A percentile compares a stretch with the other conserved stretches of the same genome.
phyloP scores from a whole-genome alignment of 2,329 filamentous ascomycete genomes.

The Colletotrichum noveboracense region DNA sequence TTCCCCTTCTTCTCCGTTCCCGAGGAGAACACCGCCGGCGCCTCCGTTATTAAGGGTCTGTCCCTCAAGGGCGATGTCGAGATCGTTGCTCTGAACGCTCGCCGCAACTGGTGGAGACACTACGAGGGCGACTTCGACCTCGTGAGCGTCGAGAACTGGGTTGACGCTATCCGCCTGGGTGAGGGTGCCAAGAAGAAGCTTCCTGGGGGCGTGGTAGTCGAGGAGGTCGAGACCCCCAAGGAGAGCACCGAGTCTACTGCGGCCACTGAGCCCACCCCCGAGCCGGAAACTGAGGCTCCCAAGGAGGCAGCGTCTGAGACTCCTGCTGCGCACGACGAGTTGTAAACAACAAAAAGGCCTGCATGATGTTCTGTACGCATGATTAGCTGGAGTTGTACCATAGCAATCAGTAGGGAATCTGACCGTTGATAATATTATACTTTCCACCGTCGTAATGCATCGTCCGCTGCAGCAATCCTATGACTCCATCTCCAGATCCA shows the following conservation, averaged over 20 bases:
- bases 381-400: constrained; percentile 6
- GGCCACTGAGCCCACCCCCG: constrained; percentile 13
- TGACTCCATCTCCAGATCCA: constrained; percentile 58
- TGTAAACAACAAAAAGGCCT: constrained; percentile 36
- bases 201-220: constrained; percentile 63
- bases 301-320: constrained; percentile 41
- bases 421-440: not conserved
- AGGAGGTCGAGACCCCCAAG: constrained; percentile 20
- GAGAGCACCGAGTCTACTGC: constrained; percentile 10
- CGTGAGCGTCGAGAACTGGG: constrained; percentile 78
- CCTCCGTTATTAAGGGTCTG: constrained; percentile 62
- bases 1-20: constrained; percentile 87
- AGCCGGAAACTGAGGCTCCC: constrained; percentile 31
- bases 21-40: constrained; percentile 36
- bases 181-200: constrained; percentile 82
- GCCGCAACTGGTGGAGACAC: constrained; percentile 84
- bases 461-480: constrained; percentile 20
- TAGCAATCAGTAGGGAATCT: constrained; percentile 4
- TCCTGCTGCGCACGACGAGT: constrained; percentile 50
- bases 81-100: constrained; percentile 83
- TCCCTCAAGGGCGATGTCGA: constrained; percentile 67
- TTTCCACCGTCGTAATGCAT: constrained; percentile 1
- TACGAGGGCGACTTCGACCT: constrained; percentile 68
- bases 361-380: not conserved
- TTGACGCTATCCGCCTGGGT: constrained; percentile 89